Evolutionary conservation across 202 grass and related monocot species (phyloP).

Genomic region (Saccharum hybrid): DNA sequence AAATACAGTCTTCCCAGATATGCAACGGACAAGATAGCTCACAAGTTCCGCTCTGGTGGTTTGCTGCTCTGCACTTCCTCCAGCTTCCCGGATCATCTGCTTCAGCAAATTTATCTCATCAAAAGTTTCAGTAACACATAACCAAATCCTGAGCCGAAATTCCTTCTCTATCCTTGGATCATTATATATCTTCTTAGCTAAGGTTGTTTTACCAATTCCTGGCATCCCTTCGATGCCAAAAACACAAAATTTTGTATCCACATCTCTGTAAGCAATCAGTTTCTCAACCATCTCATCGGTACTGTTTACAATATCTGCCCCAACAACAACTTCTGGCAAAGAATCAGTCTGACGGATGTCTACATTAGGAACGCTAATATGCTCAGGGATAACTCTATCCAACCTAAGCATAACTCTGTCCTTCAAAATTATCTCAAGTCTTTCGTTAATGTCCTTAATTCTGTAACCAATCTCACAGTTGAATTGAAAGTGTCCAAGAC

Average conservation of each 20-base stretch:
- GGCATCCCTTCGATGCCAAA: neutral
- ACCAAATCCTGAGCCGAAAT: neutral
- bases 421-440: neutral
- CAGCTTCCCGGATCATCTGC: neutral
- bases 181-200: slow-evolving; percentile 15
- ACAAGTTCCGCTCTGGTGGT: neutral
- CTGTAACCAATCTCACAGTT: neutral
- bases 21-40: neutral
- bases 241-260: too few relatives aligned
- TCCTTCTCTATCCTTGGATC: neutral
- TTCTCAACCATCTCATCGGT: neutral
- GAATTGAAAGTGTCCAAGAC: neutral
- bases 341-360: neutral
- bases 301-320: neutral
- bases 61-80: neutral
- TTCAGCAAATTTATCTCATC: neutral
- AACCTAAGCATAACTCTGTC: neutral
- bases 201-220: slow-evolving; percentile 4
- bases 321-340: neutral
- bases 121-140: slow-evolving; percentile 3
- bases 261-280: neutral
- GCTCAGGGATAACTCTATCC: neutral
- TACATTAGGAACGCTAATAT: neutral
- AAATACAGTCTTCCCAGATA: neutral
- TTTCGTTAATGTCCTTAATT: slow-evolving; percentile 2